phyloP scores from a whole-genome alignment of 495 filamentous ascomycete species.

The Penicillium chermesinum region DNA sequence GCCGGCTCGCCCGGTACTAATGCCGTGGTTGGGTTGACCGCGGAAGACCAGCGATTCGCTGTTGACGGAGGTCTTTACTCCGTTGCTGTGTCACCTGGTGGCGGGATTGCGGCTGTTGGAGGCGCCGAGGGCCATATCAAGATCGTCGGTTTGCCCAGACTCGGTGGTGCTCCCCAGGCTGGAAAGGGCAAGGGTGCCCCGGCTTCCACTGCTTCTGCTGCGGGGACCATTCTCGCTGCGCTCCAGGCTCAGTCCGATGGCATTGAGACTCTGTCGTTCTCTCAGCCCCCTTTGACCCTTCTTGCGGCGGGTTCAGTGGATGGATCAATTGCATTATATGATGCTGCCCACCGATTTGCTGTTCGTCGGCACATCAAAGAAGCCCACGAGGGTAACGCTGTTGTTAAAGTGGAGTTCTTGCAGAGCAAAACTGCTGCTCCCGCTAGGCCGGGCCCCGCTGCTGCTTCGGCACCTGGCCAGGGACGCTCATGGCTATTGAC shows the following conservation, averaged over 20 bases:
- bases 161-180: constrained; percentile 38
- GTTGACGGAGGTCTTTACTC: constrained; percentile 90
- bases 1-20: constrained; percentile 63
- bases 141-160: constrained; percentile 74
- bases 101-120: constrained; percentile 75
- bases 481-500: constrained; percentile 63
- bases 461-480: constrained; percentile 25
- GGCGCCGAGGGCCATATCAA: constrained; percentile 81
- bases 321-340: constrained; percentile 82
- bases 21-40: constrained; percentile 72
- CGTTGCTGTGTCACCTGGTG: constrained; percentile 72
- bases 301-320: constrained; percentile 89
- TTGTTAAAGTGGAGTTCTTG: constrained; percentile 91
- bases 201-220: constrained; percentile 51
- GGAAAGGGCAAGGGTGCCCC: constrained; percentile 34
- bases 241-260: constrained; percentile 69
- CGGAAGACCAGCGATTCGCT: constrained; percentile 78
- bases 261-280: constrained; percentile 83
- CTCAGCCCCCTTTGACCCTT: constrained; percentile 64
- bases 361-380: constrained; percentile 71
- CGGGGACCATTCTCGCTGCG: constrained; percentile 72
- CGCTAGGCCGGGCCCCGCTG: constrained; percentile 22
- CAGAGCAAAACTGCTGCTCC: constrained; percentile 30
- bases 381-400: constrained; percentile 72
- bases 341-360: constrained; percentile 76